Base-by-base conservation (phyloP, 768 basidiomycete species). In the Suillus alpinus region DNA sequence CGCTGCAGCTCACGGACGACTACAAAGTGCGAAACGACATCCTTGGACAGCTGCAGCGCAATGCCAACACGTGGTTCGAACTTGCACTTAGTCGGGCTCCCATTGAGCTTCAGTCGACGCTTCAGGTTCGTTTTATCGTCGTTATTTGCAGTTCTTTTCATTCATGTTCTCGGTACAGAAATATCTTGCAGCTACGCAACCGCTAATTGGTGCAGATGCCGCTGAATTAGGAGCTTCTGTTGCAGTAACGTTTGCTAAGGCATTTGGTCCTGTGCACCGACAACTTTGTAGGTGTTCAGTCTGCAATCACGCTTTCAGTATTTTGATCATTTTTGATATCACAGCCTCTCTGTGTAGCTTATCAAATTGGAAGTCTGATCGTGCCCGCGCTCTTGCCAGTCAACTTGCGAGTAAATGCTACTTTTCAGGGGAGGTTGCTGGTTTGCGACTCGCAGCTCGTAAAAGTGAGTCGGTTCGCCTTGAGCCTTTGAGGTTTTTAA, bases 321-420 rank as follows among this genome's bases (percentile, higher is more conserved):
- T 23, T 16, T 31, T 62, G 56, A 59, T 62, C 10, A n/a, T 56
- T 16, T 56, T 40, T 26, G 26, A 60, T 5, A 14, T 52, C 36
- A 20, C 60, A 88, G 86, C 81, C 32, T 87, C 83, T 0, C 71
- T 90, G 46, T 77, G 82, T 41, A 70, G 76, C 0, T 71, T 87
- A 39, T 83, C 84, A 0, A 80, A 77, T 56, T 87, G 88, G 83
- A 86, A 87, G 63, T 83, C 88, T 4, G 96, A 99, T 71, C 85
- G 87, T 23, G 84, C 95, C 9, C 92, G 92, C 70, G 79, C 84
- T 1, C 80, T 98, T 46, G 82, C 91, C 0, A 91, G 88, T 64
- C 92, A 98, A 68, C 85, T 97, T 59, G 89, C 94, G 0, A 89
- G 90, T 43, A 96, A 96, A 70, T 87, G 87, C n/a, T 94, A 94